phyloP scores from a whole-genome alignment of 805 yeast genomes.

The Dipodascus geniculatus region DNA sequence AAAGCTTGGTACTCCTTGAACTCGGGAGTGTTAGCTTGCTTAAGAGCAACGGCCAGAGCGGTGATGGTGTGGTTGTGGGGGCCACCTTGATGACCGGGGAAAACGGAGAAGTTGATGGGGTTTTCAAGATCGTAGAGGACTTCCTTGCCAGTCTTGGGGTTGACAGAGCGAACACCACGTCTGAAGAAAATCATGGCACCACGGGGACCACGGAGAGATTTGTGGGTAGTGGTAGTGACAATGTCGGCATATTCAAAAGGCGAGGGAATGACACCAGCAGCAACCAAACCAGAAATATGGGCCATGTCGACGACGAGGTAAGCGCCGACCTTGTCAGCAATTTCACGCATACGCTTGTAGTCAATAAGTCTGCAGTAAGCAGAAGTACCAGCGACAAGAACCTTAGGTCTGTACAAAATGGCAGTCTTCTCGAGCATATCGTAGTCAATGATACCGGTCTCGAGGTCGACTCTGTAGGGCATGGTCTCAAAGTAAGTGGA shows the following conservation, averaged over 20 bases:
- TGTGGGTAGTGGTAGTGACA: slow-evolving; percentile 97
- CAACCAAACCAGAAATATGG: slow-evolving; percentile 90
- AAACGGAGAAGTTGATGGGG: slow-evolving; percentile 93
- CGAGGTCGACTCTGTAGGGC: slow-evolving; percentile 92
- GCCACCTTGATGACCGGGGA: slow-evolving; percentile 99
- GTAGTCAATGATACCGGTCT: slow-evolving; percentile 92
- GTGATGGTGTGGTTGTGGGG: slow-evolving; percentile 99
- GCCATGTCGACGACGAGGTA: slow-evolving; percentile 97
- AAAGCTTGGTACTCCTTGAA: slow-evolving; percentile 81
- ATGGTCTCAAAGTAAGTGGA: slow-evolving; percentile 96
- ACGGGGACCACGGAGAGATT: slow-evolving; percentile 97
- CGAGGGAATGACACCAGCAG: slow-evolving; percentile 91
- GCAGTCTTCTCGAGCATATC: slow-evolving; percentile 91
- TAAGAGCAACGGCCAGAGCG: slow-evolving; percentile 92
- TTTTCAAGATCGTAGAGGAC: slow-evolving; percentile 82
- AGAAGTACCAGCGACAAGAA: slow-evolving; percentile 94
- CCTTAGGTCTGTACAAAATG: slow-evolving; percentile 85
- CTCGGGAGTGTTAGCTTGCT: slow-evolving; percentile 86
- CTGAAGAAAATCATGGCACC: slow-evolving; percentile 99
- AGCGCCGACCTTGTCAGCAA: slow-evolving; percentile 96
- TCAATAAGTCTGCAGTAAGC: slow-evolving; percentile 96
- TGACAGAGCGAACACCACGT: slow-evolving; percentile 81
- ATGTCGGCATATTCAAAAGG: slow-evolving; percentile 97
- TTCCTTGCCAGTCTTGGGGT: slow-evolving; percentile 87
- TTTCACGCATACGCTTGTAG: slow-evolving; percentile 90